A percentile compares a stretch with the other conserved stretches of the same genome.
phyloP scores from a whole-genome alignment of 2,329 filamentous ascomycete genomes.

The Talaromyces sp. region DNA sequence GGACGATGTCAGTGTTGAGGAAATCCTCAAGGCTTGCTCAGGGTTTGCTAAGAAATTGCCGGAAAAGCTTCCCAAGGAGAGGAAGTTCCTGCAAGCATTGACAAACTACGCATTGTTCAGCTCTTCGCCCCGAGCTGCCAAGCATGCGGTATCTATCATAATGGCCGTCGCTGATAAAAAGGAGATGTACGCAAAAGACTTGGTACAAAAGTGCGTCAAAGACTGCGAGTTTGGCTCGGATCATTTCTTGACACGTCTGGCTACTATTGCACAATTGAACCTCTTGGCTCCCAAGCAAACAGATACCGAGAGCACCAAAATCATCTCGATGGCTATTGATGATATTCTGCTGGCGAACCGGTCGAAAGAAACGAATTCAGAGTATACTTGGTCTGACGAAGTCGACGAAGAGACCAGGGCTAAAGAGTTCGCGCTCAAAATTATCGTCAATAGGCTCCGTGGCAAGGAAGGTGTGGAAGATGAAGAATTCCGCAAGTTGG shows the following conservation, averaged over 20 bases:
- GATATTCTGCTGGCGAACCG: conserved; percentile 68
- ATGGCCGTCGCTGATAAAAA: conserved; percentile 71
- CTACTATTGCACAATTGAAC: conserved; percentile 60
- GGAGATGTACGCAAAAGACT: conserved; percentile 78
- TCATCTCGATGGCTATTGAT: conserved; percentile 71
- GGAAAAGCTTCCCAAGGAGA: conserved; percentile 73
- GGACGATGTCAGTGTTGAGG: conserved; percentile 71
- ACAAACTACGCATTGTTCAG: conserved; percentile 79
- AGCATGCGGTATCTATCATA: conserved; percentile 89
- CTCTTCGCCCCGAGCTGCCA: conserved; percentile 73
- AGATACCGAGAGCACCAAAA: conserved; percentile 67
- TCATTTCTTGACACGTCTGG: conserved; percentile 61
- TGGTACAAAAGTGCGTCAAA: conserved; percentile 70
- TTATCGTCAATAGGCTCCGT: conserved; percentile 79
- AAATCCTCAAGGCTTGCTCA: conserved; percentile 89
- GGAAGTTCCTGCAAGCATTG: conserved; percentile 74
- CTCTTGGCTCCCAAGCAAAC: conserved; percentile 68
- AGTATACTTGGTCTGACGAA: conserved; percentile 62
- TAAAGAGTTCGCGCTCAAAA: conserved; percentile 77
- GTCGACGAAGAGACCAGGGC: conserved; percentile 77
- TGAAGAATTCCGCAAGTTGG: conserved; percentile 45
- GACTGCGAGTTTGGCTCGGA: conserved; percentile 67
- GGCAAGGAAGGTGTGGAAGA: conserved; percentile 50
- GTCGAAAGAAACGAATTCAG: conserved; percentile 47
- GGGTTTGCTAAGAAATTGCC: conserved; percentile 85